Conservation (phyloP, 2,329 filamentous ascomycete species). For the Pseudocercospora ulei region DNA sequence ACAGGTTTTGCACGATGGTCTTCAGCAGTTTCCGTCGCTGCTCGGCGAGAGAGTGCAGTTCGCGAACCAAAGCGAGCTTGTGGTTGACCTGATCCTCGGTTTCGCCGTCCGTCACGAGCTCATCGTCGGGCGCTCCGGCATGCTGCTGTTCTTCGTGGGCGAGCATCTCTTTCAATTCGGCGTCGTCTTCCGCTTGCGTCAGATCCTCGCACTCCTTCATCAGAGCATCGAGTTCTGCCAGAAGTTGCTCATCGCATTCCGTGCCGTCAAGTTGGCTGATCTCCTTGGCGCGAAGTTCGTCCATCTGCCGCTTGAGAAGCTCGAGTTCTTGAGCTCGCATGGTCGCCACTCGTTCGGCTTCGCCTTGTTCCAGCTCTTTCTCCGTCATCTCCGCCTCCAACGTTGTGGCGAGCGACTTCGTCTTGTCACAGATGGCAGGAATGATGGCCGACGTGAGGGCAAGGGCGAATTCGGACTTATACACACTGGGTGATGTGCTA, state of each 20-base stretch:
- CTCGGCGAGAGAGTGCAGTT: slow-evolving; percentile 48
- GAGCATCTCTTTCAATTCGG: slow-evolving; percentile 34
- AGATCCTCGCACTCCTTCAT: slow-evolving; percentile 37
- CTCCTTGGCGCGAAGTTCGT: slow-evolving; percentile 48
- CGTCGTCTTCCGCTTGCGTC: slow-evolving; percentile 40
- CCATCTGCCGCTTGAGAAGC: slow-evolving; percentile 44
- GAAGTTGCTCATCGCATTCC: slow-evolving; percentile 35
- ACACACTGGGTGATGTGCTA: slow-evolving; percentile 30
- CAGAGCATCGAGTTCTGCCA: slow-evolving; percentile 33
- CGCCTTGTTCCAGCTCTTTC: slow-evolving; percentile 49
- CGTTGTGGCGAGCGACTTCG: slow-evolving; percentile 37
- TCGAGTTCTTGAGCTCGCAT: slow-evolving; percentile 61
- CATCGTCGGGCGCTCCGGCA: slow-evolving; percentile 14
- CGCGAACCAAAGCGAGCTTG: slow-evolving; percentile 49
- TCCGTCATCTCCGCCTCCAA: slow-evolving; percentile 69
- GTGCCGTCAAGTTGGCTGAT: slow-evolving; percentile 40
- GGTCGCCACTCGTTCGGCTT: slow-evolving; percentile 42
- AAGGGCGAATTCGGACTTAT: slow-evolving; percentile 43
- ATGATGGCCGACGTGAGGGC: slow-evolving; percentile 55
- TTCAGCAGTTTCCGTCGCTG: slow-evolving; percentile 54
- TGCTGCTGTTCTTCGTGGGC: slow-evolving; percentile 28
- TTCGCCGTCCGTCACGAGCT: slow-evolving; percentile 19
- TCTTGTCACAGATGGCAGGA: slow-evolving; percentile 45
- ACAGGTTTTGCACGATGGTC: slow-evolving; percentile 60
- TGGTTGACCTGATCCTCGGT: slow-evolving; percentile 44